A percentile compares a stretch with the other conserved stretches of the same genome.
phyloP scores from a whole-genome alignment of 257 asterid species.

The Solanum sejunctum region DNA sequence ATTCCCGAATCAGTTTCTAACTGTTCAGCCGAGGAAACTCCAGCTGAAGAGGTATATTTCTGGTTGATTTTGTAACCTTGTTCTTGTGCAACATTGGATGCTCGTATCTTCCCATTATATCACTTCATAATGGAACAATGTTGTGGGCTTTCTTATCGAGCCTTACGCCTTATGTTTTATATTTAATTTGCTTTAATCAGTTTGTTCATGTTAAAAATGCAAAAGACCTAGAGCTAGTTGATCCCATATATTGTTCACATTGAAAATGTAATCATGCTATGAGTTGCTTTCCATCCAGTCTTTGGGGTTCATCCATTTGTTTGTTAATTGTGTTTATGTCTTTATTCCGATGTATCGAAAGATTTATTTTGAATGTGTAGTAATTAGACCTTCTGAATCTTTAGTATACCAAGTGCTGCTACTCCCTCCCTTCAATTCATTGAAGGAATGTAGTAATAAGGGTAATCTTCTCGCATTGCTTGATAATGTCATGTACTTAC shows the following conservation, averaged over 20 bases:
- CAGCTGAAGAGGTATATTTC: constrained; percentile 44
- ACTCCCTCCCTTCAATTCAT: not conserved
- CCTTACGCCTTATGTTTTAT: not conserved
- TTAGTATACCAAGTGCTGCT: not conserved
- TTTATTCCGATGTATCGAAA: not conserved
- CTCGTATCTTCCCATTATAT: not conserved
- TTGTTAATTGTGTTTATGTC: not conserved
- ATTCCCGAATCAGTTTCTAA: constrained; percentile 16
- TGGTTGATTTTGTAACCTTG: not conserved
- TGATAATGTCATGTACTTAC: not conserved
- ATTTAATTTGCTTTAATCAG: not conserved
- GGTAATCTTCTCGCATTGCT: not conserved
- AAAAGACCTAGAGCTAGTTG: not conserved
- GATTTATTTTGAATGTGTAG: not conserved
- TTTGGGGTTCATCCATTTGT: not conserved
- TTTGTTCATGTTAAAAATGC: not conserved
- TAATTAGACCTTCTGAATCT: not conserved
- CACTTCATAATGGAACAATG: not conserved
- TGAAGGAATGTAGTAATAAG: not conserved
- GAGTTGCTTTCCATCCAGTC: not conserved
- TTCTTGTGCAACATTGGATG: not conserved
- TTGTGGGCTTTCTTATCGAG: not conserved
- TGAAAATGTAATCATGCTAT: not conserved
- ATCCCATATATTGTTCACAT: not conserved
- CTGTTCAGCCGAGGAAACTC: constrained; percentile 35